These are phyloP conservation scores for Gaeumannomyces tritici DNA, from an alignment of 2,329 filamentous ascomycete species.

Conservation along the genomic window DNA sequence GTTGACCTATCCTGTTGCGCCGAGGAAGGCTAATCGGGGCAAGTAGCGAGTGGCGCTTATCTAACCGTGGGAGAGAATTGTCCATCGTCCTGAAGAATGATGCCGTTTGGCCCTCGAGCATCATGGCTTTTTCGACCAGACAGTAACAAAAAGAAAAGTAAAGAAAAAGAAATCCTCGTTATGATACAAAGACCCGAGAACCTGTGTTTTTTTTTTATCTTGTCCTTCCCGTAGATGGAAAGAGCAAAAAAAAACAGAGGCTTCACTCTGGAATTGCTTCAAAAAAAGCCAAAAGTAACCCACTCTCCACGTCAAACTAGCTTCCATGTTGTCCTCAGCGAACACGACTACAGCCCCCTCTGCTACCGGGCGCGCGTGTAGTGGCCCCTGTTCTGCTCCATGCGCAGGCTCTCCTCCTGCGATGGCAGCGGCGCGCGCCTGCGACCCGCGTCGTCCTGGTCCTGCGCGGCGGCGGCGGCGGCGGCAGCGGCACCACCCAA, in stretches of 20 bases:
- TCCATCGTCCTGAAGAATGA: background rate
- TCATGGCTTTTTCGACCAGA: too few species aligned
- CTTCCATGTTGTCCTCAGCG: too few species aligned
- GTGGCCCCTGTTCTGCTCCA: conserved; percentile 61
- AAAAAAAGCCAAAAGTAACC: too few species aligned
- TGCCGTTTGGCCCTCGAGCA: too few species aligned
- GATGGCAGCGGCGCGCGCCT: conserved; percentile 67
- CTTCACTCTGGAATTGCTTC: too few species aligned
- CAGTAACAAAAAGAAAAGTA: too few species aligned
- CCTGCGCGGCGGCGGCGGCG: conserved; percentile 6
- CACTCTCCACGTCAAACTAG: too few species aligned
- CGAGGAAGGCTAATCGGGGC: background rate
- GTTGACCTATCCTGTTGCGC: too few species aligned
- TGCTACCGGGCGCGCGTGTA: conserved; percentile 47
- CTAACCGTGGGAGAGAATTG: background rate
- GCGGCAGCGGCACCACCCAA: conserved; percentile 12
- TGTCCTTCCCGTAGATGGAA: background rate
- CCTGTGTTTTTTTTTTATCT: background rate
- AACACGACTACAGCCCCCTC: too few species aligned
- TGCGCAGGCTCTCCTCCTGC: conserved; percentile 71
- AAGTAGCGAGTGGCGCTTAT: background rate
- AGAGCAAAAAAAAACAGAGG: background rate
- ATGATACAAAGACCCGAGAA: background rate
- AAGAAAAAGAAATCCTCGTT: background rate
- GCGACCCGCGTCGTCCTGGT: conserved; percentile 27